Base-by-base conservation (phyloP, 495 filamentous ascomycete genomes). In the Tuber melanosporum region DNA sequence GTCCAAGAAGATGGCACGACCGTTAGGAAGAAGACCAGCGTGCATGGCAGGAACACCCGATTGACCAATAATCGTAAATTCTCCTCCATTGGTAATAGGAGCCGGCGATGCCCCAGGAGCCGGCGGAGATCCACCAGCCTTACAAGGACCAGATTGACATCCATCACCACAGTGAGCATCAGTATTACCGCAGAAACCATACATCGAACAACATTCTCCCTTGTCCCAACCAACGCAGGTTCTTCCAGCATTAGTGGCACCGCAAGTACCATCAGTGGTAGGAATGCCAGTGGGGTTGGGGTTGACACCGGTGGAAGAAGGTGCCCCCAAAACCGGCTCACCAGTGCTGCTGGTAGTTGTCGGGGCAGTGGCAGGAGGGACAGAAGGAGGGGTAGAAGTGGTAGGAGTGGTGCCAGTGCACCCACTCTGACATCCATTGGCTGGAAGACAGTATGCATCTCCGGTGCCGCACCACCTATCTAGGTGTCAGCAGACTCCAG, bases 1-100 rank as follows among this genome's bases (percentile, higher is more conserved):
- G 84, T 91, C 90, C 74, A 91, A 82, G 83, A 91, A 91, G 32
- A 90, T 81, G 8, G 89, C 88, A 45, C 85, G 84, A 8, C 89
- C 90, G 78, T 91, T 90, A 15, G 86, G 87, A 84, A 90, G 83
- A 42, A 91, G 86, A 76, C 84, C 90, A 75, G 89, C 88, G 76
- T 90, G 89, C 89, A 91, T 91, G 17, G 86, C 89, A 66, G 89
- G 88, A 72, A 91, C 89, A 81, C 89, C 89, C 47, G 88, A 87
- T 49, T 86, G 78, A 43, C 89, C 89, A 75, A 88, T 82, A 10
- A 88, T 74, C 2, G 81, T 83, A 79, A 90, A 88, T 39, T 78
- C 73, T 19, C 89, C 90, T 17, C 82, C 79, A 19, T 74, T 74
- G 15, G 79, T 83, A 36, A 80, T 77, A 9, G 82, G 82, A 12